Percentiles rank a stretch among this genome's conserved stretches.
phyloP scores from a whole-genome alignment of 805 yeast species.

The Helenozyma rhizophorensis region DNA sequence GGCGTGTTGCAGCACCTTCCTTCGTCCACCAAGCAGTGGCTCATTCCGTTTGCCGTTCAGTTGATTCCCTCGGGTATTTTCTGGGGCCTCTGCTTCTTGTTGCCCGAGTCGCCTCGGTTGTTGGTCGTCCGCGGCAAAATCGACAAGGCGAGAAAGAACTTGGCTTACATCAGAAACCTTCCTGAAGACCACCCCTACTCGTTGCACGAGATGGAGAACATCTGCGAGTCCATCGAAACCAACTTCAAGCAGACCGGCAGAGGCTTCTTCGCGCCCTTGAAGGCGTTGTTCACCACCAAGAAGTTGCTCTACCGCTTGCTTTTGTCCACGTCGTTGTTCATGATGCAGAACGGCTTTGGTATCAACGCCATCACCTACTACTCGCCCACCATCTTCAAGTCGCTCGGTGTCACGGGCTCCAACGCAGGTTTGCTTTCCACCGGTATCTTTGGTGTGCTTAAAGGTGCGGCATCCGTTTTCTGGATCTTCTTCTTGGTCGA shows the following conservation, averaged over 20 bases:
- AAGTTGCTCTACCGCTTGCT: slow-evolving; percentile 31
- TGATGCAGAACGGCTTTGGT: slow-evolving; percentile 45
- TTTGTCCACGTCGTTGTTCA: slow-evolving; percentile 34
- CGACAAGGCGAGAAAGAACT: slow-evolving; percentile 28
- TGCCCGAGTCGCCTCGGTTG: slow-evolving; percentile 47
- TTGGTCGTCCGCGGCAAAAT: slow-evolving; percentile 31
- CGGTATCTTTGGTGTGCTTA: slow-evolving; percentile 50
- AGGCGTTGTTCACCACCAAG: slow-evolving; percentile 25
- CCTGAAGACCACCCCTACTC: slow-evolving; percentile 36
- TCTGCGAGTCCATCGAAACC: slow-evolving; percentile 21
- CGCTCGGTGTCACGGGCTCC: slow-evolving; percentile 45
- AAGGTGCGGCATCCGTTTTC: slow-evolving; percentile 39
- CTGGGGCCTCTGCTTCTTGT: slow-evolving; percentile 32
- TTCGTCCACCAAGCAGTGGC: slow-evolving; percentile 37
- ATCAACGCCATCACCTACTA: slow-evolving; percentile 50
- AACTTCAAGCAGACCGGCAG: slow-evolving; percentile 28
- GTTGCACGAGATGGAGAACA: slow-evolving; percentile 32
- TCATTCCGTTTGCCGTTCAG: slow-evolving; percentile 45
- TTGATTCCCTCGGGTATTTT: slow-evolving; percentile 42
- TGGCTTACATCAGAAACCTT: slow-evolving; percentile 36
- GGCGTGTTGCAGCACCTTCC: slow-evolving; percentile 38
- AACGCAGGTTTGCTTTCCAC: slow-evolving; percentile 47
- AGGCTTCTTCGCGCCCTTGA: slow-evolving; percentile 39
- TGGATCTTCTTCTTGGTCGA: slow-evolving; percentile 47
- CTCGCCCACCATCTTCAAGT: slow-evolving; percentile 47